Base-by-base conservation (phyloP, 2,329 filamentous ascomycete genomes). In the Lomentospora prolificans region DNA sequence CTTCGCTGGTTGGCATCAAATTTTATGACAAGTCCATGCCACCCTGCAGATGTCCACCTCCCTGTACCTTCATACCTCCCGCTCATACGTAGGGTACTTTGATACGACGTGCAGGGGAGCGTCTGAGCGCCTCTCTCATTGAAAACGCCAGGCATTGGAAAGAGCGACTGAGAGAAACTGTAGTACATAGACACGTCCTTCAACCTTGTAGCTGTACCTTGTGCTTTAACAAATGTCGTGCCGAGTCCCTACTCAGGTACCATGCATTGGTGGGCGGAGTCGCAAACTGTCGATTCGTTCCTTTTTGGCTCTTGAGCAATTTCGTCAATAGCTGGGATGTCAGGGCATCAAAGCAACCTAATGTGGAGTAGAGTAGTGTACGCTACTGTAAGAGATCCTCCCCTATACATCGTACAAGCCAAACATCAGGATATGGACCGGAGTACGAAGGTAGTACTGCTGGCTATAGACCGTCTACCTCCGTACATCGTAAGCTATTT, bases 271-370 rank as follows among this genome's bases (percentile, higher is more conserved):
- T 12, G 4, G 44, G 19, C 19, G 44, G 44, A 48, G 44, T 48
- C 19, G 44, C n/a, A 25, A 25, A 25, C 44, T 48, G 44, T 48
- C 44, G 44, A 48, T 48, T 48, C 44, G 44, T 48, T 48, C 44
- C 44, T 25, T 48, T 48, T 48, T 25, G 44, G 44, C 22, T 48
- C 44, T 48, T 48, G 17, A 19, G 44, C 44, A 48, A 48, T 48
- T 48, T 48, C 44, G 44, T 48, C 44, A 22, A 48, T 10, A 22
- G 7, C 41, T 46, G 41, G 41, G 41, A 24, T 46, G 41, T 24
- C 44, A 48, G 44, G 44, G 44, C 44, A 48, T 48, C 44, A 25
- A 48, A 48, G 44, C 44, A 48, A 25, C 44, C 44, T 8, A 27
- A 25, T 48, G 7, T 25, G 44, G 22, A 48, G 44, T 22, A 19